These are phyloP conservation scores for Epichloe uncinata DNA, from an alignment of 2,329 filamentous ascomycete genomes.

Conservation along the genomic window DNA sequence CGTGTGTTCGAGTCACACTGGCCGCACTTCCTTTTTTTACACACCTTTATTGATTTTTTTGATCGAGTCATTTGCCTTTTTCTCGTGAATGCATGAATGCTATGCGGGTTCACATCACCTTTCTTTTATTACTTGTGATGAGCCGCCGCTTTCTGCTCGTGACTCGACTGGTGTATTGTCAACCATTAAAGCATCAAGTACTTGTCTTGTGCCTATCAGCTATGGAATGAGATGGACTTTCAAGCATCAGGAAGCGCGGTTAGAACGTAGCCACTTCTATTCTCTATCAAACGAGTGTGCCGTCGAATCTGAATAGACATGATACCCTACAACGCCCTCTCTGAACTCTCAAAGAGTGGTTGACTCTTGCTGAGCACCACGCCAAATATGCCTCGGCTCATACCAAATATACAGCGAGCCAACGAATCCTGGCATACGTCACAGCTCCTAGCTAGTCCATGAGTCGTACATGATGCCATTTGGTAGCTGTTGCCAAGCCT, in stretches of 20 bases:
- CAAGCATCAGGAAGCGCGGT: not conserved
- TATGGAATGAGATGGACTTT: no score
- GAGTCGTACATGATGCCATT: not conserved
- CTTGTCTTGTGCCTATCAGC: no score
- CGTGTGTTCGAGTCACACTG: constrained; percentile 11
- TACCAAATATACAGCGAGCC: not conserved
- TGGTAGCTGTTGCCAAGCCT: not conserved
- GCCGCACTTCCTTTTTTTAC: not conserved
- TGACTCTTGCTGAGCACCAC: not conserved
- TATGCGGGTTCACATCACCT: no score
- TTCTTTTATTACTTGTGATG: no score
- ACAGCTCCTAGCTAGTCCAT: not conserved
- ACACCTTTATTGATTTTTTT: no score
- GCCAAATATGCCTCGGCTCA: not conserved
- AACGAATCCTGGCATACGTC: not conserved
- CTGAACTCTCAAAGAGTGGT: not conserved
- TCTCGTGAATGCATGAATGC: no score
- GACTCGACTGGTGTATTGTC: no score
- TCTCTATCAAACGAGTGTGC: constrained; percentile 6
- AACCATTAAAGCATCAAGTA: no score
- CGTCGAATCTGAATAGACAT: not conserved
- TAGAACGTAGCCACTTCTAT: constrained; percentile 1
- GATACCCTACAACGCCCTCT: constrained; percentile 1
- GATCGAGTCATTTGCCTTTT: no score
- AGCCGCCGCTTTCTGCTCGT: no score